phyloP scores from a whole-genome alignment of 208 protist species.

The Acanthamoeba triangularis region DNA sequence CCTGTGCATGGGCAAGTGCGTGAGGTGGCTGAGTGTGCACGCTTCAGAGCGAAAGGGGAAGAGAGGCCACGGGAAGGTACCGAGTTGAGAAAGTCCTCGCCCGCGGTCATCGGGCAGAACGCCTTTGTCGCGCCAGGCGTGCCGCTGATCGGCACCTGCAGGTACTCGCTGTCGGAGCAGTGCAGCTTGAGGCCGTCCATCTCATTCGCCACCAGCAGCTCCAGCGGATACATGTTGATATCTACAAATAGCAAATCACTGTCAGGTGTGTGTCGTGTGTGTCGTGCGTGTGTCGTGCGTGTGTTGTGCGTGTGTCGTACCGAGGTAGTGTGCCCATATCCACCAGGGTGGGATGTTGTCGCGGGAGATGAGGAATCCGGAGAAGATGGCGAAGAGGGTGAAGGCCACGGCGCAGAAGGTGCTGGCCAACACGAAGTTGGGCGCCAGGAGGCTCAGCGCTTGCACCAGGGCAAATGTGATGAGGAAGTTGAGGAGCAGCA shows the following conservation, averaged over 20 bases:
- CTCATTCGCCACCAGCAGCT: slow-evolving; percentile 45
- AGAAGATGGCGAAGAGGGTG: not conserved
- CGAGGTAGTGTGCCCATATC: slow-evolving; percentile 33
- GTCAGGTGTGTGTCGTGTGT: not conserved
- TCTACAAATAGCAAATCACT: not conserved
- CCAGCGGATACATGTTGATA: not conserved
- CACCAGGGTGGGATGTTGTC: slow-evolving; percentile 2
- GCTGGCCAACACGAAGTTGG: slow-evolving; percentile 1
- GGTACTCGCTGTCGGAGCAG: not conserved
- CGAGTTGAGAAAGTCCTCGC: not conserved
- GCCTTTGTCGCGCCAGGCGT: not conserved
- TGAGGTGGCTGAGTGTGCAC: no score
- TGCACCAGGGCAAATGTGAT: not conserved
- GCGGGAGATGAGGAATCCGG: slow-evolving; percentile 53
- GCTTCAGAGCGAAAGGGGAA: no score
- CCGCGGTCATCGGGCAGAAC: slow-evolving; percentile 14
- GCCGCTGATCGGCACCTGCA: slow-evolving; percentile 25
- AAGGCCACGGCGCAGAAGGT: not conserved
- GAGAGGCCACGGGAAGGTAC: no score
- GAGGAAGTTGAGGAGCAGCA: not conserved
- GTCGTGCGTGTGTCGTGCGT: not conserved
- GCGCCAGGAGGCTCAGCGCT: not conserved
- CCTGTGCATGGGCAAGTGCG: no score
- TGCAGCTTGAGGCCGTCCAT: not conserved
- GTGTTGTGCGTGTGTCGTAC: not conserved